Percentiles rank a stretch among this genome's conserved stretches.
These are phyloP conservation scores for Erysimum pusillum DNA, from an alignment of 441 rosid species.

Conservation along the genomic window DNA sequence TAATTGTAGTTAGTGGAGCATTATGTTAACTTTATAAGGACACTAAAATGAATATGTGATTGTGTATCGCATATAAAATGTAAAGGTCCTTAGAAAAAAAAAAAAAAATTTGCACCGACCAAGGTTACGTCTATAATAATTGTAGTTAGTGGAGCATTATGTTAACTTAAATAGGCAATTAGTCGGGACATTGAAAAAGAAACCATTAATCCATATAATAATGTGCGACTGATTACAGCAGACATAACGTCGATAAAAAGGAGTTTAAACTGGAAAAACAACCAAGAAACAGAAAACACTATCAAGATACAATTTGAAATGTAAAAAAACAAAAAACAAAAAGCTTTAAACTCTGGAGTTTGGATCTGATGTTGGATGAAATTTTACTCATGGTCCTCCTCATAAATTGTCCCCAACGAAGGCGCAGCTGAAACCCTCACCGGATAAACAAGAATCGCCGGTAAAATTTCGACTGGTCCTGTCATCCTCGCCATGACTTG, in stretches of 20 bases:
- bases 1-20: too few relatives aligned
- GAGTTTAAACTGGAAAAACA: not conserved
- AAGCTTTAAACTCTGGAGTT: too few relatives aligned
- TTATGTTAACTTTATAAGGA: too few relatives aligned
- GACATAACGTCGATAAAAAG: not conserved
- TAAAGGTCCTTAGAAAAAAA: too few relatives aligned
- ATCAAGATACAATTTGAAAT: not conserved
- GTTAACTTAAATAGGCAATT: not conserved
- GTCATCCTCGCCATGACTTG: conserved; percentile 32
- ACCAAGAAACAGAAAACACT: not conserved
- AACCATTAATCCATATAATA: too few relatives aligned
- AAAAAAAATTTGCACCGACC: not conserved
- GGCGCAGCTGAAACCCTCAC: conserved; percentile 35
- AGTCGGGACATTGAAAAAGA: not conserved
- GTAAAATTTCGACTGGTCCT: conserved; percentile 34
- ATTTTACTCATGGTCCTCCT: conserved; percentile 25
- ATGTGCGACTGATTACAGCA: too few relatives aligned
- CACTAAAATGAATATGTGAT: too few relatives aligned
- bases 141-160: not conserved
- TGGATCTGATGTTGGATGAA: not conserved
- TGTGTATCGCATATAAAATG: too few relatives aligned
- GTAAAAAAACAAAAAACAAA: too few relatives aligned
- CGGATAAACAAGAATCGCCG: conserved; percentile 34
- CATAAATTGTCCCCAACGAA: conserved; percentile 32
- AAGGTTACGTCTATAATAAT: not conserved